Evolutionary conservation across 441 rosid genomes (phyloP).

Genomic region (Gossypium trilobum): DNA sequence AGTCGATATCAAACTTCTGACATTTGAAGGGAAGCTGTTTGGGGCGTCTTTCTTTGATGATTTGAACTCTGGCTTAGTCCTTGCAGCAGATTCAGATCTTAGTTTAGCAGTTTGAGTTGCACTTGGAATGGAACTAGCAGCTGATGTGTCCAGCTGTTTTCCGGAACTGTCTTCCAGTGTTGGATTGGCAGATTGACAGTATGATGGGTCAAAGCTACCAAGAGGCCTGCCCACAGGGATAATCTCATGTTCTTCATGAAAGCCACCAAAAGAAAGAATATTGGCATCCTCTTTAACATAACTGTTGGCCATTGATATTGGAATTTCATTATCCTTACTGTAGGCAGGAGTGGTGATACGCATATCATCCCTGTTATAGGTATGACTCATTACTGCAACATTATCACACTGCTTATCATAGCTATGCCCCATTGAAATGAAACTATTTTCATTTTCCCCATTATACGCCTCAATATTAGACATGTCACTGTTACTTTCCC

Average conservation of each 20-base stretch:
- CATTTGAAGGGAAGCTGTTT: constrained; percentile 65
- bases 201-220: constrained; percentile 32
- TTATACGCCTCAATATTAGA: constrained; percentile 34
- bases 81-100: constrained; percentile 37
- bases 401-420: constrained; percentile 31
- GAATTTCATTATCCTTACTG: constrained; percentile 27
- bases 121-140: constrained; percentile 22
- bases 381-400: constrained; percentile 41
- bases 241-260: constrained; percentile 43
- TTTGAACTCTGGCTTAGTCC: constrained; percentile 44
- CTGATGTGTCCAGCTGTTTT: constrained; percentile 27
- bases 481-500: constrained; percentile 26
- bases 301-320: constrained; percentile 25
- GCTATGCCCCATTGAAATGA: constrained; percentile 25
- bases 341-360: constrained; percentile 25
- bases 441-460: constrained; percentile 33
- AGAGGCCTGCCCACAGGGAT: constrained; percentile 29
- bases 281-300: constrained; percentile 39
- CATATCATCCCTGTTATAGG: constrained; percentile 35
- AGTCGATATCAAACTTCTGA: constrained; percentile 60
- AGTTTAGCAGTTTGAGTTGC: constrained; percentile 30
- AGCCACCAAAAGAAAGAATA: constrained; percentile 52
- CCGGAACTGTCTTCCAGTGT: constrained; percentile 27
- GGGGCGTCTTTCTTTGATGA: constrained; percentile 48
- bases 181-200: constrained; percentile 30